Evolutionary conservation across 495 filamentous ascomycete genomes (phyloP), one percentile per base, ranked within the genome.

Genomic region (Cercophora samala): DNA sequence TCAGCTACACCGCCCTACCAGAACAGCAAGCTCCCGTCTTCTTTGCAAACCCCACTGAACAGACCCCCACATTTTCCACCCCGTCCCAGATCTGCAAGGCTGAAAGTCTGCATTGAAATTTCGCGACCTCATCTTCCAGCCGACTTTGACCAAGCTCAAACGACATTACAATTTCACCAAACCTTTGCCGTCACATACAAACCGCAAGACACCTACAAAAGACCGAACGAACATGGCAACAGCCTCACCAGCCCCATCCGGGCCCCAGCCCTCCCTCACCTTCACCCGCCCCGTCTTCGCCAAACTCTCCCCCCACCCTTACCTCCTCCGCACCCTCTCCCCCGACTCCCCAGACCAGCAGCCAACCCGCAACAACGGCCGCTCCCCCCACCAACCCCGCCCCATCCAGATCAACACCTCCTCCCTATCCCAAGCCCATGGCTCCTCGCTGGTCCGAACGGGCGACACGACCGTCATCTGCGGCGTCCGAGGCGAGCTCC

Each of bases 401-500:
- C 76, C 84, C 22, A 86, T 89, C 9, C 86, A 86, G 8, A 80
- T 91, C 66, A 93, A 97, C 76, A 89, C 88, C 4, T 87, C 88
- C 62, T 91, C 90, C 4, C 83, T 99, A 60, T 90, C 91, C 1
- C 93, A 99, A 75, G 89, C 91, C 59, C 87, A 93, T 74, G 95
- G 95, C 56, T 93, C 90, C 70, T 90, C 93, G 5, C 90, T 98
- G 0, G 90, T 97, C 25, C 86, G 96, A 32, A 78, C 87, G 25
- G 95, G 96, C 52, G 92, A 97, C 75, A 97, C 93, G 8, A 90
- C 92, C 0, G 91, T 93, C 6, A 91, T 99, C 21, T 97, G 93
- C 76, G 95, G 95, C 56, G 87, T 98, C 23, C 86, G 93, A 22
- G 93, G 84, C 21, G 95, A 98, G 78, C 86, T 96, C 19, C 78